Evolutionary conservation across 768 basidiomycete species (phyloP).

Genomic region (Podaxis sp.): DNA sequence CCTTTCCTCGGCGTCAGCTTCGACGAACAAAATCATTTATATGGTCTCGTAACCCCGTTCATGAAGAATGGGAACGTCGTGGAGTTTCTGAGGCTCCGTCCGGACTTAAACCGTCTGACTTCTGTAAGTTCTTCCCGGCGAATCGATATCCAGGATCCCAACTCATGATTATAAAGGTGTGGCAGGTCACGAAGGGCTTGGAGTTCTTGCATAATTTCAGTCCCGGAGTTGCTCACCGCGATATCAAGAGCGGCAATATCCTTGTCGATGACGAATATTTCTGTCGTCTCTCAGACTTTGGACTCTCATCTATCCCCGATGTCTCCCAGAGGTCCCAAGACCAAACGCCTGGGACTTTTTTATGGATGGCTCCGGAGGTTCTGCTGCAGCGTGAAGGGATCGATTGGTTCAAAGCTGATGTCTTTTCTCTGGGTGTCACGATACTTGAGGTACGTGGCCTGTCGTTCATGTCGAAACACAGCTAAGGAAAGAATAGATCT

Average conservation of each 20-base stretch:
- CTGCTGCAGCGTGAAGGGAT: neutral
- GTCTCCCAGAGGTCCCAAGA: neutral
- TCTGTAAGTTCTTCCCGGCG: neutral
- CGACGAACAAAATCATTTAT: neutral
- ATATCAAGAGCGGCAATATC: neutral
- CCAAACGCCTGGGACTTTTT: neutral
- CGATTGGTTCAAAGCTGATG: neutral
- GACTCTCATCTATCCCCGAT: neutral
- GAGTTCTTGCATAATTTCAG: neutral
- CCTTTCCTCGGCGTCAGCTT: neutral
- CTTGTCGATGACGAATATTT: neutral
- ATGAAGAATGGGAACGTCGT: slow-evolving; percentile 1
- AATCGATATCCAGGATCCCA: too few relatives aligned
- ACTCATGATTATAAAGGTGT: neutral
- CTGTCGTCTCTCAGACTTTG: neutral
- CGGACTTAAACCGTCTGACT: neutral
- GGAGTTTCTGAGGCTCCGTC: neutral
- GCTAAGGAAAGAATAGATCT: neutral
- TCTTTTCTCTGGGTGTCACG: neutral
- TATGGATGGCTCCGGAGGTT: neutral
- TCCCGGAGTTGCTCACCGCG: neutral
- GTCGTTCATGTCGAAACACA: too few relatives aligned
- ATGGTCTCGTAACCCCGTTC: neutral
- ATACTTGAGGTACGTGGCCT: neutral
- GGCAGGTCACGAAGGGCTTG: neutral